These are phyloP conservation scores for Wickerhamomyces chambardii DNA, from an alignment of 805 yeast genomes.

Conservation along the genomic window DNA sequence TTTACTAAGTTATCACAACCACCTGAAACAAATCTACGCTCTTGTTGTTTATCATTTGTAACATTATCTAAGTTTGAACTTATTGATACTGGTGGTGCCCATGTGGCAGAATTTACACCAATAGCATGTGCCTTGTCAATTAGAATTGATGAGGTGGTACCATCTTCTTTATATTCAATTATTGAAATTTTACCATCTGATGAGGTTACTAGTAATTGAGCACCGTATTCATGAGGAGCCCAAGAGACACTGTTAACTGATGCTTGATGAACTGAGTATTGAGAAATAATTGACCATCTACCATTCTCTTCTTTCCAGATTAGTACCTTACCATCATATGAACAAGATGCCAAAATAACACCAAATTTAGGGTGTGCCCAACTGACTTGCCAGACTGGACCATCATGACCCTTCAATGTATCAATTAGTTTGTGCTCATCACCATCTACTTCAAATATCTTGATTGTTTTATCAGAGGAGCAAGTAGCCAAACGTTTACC, in stretches of 20 bases:
- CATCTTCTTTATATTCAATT: conserved; percentile 86
- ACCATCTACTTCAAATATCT: conserved; percentile 86
- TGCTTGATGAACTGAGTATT: conserved; percentile 84
- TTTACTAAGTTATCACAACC: conserved; percentile 94
- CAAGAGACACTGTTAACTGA: conserved; percentile 91
- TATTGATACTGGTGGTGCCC: conserved; percentile 63
- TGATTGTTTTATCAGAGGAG: conserved; percentile 93
- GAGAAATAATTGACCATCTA: conserved; percentile 81
- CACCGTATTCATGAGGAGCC: conserved; percentile 98
- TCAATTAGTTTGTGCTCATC: conserved; percentile 75
- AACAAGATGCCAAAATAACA: conserved; percentile 85
- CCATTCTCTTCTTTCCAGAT: conserved; percentile 94
- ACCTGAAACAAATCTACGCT: conserved; percentile 81
- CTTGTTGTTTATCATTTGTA: conserved; percentile 25
- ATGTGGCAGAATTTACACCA: conserved; percentile 90
- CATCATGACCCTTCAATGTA: conserved; percentile 88
- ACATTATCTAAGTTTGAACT: conserved; percentile 23
- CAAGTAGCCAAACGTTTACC: conserved; percentile 95
- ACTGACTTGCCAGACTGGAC: conserved; percentile 97
- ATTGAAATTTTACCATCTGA: conserved; percentile 91
- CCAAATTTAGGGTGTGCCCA: conserved; percentile 99
- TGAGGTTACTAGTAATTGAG: conserved; percentile 81
- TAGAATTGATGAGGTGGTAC: conserved; percentile 51
- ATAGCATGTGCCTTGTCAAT: conserved; percentile 73
- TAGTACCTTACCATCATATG: conserved; percentile 90